Base-by-base conservation (phyloP, 495 filamentous ascomycete genomes). In the Chaetomidium leptoderma region DNA sequence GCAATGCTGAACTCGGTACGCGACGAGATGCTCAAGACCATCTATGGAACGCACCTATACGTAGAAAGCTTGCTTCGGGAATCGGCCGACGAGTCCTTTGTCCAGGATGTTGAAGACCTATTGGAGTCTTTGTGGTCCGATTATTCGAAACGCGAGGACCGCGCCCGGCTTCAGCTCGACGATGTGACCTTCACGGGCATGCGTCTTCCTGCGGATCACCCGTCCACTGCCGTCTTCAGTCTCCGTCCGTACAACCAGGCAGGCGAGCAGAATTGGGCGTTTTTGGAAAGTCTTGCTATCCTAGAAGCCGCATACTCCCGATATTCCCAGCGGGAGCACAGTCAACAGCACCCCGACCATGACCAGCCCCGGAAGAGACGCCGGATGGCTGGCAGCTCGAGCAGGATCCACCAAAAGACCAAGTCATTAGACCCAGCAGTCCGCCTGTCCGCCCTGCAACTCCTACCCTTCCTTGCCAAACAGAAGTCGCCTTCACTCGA, bases 111-210 rank as follows among this genome's bases (percentile, higher is more conserved):
- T 9, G 73, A 86, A 61, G 79, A 78, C 11, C 70, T 93, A 21
- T 57, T 80, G 40, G 81, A 87, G 45, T 76, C 79, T 19, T 64
- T 96, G 24, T 83, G 83, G 68, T 77, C 75, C 7, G 91, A 95
- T 59, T 95, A 95, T 70, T 78, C 79, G 27, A 82, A 72, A 57
- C 81, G 91, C 60, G 72, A 83, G 26, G 86, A 87, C 45, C 85
- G 84, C 52, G 83, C 88, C 24, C 78, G 85, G n/a, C 70, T 95
- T 16, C 86, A 91, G 57, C 72, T 89, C 19, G 89, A 91, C 60
- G 90, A 95, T 57, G 65, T 89, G 19, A 70, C 79, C 13, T 88
- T 91, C 69, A 57, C 70, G 62, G 65, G 72, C 58, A 65, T 70
- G 48, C 49, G 53, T 51, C 62, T 73, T 54, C 69, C 63, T 35